Percentiles rank a stretch among this genome's conserved stretches.
phyloP scores from a whole-genome alignment of 2,329 filamentous ascomycete species.

The Phialophora tarda region DNA sequence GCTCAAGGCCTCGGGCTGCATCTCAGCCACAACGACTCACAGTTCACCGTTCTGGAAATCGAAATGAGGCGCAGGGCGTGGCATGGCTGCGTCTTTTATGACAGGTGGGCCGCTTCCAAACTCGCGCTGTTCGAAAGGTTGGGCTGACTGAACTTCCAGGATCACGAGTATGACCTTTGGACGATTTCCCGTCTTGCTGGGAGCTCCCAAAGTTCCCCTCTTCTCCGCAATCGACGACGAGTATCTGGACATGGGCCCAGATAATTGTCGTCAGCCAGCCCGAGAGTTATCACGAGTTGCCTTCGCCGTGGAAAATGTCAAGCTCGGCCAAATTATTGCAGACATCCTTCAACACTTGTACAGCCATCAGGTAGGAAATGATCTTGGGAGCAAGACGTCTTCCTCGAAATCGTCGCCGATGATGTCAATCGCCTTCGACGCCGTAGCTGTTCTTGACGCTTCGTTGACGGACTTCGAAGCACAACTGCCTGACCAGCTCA shows the following conservation, averaged over 20 bases:
- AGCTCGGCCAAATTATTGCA: slow-evolving; percentile 1
- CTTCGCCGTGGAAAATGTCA: slow-evolving; percentile 20
- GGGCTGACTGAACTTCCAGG: not conserved
- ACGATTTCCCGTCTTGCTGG: not conserved
- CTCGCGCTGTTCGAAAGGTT: not conserved
- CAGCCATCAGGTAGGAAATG: not conserved
- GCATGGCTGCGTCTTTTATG: slow-evolving; percentile 14
- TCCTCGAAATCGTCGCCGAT: no score
- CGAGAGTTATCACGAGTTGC: slow-evolving; percentile 5
- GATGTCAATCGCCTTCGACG: not conserved
- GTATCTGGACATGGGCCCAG: not conserved
- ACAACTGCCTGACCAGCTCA: slow-evolving; percentile 6
- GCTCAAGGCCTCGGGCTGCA: slow-evolving; percentile 12
- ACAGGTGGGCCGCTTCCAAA: not conserved
- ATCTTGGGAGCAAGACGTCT: no score
- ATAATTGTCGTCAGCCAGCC: slow-evolving; percentile 3
- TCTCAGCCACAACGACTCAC: not conserved
- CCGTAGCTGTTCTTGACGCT: not conserved
- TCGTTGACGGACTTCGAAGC: not conserved
- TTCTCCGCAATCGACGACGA: slow-evolving; percentile 19
- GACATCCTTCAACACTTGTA: slow-evolving; percentile 11
- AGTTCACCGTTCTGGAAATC: slow-evolving; percentile 1
- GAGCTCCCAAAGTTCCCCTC: slow-evolving; percentile 11
- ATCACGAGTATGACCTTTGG: slow-evolving; percentile 19
- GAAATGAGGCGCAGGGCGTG: slow-evolving; percentile 18